These are phyloP conservation scores for Crithidia fasciculata DNA, from an alignment of 208 protist species.

Conservation along the genomic window DNA sequence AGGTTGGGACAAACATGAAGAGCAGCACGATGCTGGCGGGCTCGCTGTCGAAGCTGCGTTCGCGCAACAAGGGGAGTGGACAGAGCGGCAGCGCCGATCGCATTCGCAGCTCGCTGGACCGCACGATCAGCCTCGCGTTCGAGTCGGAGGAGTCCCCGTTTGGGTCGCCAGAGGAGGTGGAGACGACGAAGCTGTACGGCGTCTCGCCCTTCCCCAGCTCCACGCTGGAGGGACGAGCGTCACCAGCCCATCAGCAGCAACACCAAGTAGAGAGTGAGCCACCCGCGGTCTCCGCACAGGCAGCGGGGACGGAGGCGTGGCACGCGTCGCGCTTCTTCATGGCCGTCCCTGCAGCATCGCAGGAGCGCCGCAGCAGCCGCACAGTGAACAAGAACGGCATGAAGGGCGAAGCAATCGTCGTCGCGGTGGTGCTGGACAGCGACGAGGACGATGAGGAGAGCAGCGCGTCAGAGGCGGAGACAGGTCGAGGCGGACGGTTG, in stretches of 20 bases:
- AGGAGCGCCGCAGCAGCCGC: neutral
- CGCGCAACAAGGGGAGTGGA: slow-evolving; percentile 9
- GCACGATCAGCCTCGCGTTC: slow-evolving; percentile 16
- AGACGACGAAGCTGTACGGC: slow-evolving; percentile 5
- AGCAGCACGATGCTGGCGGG: slow-evolving; percentile 43
- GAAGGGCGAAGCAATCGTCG: slow-evolving; percentile 30
- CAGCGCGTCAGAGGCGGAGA: neutral
- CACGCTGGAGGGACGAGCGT: too few relatives aligned
- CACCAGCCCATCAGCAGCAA: too few relatives aligned
- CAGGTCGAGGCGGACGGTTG: neutral
- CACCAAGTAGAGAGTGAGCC: too few relatives aligned
- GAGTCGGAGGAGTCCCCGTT: slow-evolving; percentile 14
- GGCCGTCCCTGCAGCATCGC: neutral
- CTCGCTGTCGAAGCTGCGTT: slow-evolving; percentile 38
- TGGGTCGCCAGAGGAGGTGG: slow-evolving; percentile 3
- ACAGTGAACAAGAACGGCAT: slow-evolving; percentile 31
- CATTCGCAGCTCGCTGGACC: slow-evolving; percentile 13
- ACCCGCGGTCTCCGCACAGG: too few relatives aligned
- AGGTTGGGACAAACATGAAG: slow-evolving; percentile 39
- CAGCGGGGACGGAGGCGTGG: slow-evolving; percentile 10
- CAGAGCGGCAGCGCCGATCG: neutral
- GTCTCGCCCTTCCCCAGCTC: neutral
- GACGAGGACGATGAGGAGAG: slow-evolving; percentile 18
- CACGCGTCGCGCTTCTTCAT: slow-evolving; percentile 27
- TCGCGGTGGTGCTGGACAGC: slow-evolving; percentile 26